Base-by-base conservation (phyloP, 2,329 filamentous ascomycete species). In the Penicillium italicum region DNA sequence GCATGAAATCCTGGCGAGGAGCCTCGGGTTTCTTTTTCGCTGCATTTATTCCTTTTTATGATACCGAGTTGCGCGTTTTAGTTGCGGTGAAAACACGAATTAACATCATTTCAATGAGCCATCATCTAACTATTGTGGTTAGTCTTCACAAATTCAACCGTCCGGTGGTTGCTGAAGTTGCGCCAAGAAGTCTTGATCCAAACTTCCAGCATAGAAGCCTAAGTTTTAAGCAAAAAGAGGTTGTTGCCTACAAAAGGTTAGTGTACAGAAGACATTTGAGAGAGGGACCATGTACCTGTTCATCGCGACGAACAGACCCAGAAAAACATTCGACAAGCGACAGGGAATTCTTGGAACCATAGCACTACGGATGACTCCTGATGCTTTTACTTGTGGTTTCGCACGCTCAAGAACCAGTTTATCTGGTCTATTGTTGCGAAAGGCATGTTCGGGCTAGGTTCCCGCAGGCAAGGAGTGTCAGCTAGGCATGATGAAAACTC, bases 141-240 rank as follows among this genome's bases (percentile, higher is more conserved):
- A 12, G 5, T 5, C 1, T 8, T 10, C 10, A 14, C 12, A 1
- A n/a, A 12, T 2, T 36, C 30, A 44, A n/a, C 7, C n/a, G 6
- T 28, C 42, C 4, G 51, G 30, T 22, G 53, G 55, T 5, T 59
- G 46, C 38, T 65, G 59, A 5, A 63, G 43, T 38, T 63, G 56
- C 10, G 53, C 56, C 6, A 66, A 41, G 30, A 61, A 66, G 42
- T 65, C 62, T 11, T 55, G 58, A n/a, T 64, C 62, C 36, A 65
- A 16, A 28, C 66, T 61, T 22, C 62, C 62, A 18, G 62, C 53
- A 37, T 61, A 60, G 37, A 66, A 63, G 8, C 64, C 59, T 16
- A 66, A 20, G 38, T 65, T 64, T 16, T 64, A 59, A 10, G 65
- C 59, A 40, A 66, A 66, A 4, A 41, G 22, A 16, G 64, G 60